Base-by-base conservation (phyloP, 2,329 filamentous ascomycete species). In the Fusarium sp. region DNA sequence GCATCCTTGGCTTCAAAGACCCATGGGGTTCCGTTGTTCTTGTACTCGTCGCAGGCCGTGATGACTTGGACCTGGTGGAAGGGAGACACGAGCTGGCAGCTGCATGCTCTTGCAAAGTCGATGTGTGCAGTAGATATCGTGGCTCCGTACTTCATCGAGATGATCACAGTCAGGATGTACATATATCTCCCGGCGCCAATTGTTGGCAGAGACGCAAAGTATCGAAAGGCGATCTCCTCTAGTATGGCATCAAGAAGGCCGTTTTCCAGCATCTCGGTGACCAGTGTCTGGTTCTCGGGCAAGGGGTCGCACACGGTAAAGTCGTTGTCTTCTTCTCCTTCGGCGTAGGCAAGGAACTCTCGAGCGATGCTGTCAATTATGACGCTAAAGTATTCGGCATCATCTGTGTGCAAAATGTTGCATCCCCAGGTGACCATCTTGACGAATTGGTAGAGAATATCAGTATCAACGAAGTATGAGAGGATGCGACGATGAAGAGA, bases 31-130 rank as follows among this genome's bases (percentile, higher is more conserved):
- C 48, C 48, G n/a, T 58, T 15, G 31, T 54, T 54, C 57, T 54
- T 54, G 40, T 60, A 60, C 40, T 60, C 57, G 8, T 54, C 18
- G 23, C 52, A 39, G 2, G 57, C 57, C 15, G 57, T 54, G 27
- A 41, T 39, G 11, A 54, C 30, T 39, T 60, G 57, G 6, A 60
- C 16, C n/a, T 60, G 57, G 31, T 60, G 48, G 13, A 60, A 60
- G 12, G 48, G 46, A 6, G 46, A 43, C 18, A 37, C 37, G 18
- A 60, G 37, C 37, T 40, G 28, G 4, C 12, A 43, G 3, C 34
- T 52, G 30, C 41, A 60, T 3, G 40, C n/a, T 7, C 40, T 39
- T 28, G 30, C 34, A 15, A 41, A 37, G 1, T 52, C 27, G n/a
- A 51, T 40, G 30, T 52, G 27, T 7, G 31, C 40, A 23, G 28